Base-by-base conservation (phyloP, 2,329 filamentous ascomycete species). In the Claviceps sp. region DNA sequence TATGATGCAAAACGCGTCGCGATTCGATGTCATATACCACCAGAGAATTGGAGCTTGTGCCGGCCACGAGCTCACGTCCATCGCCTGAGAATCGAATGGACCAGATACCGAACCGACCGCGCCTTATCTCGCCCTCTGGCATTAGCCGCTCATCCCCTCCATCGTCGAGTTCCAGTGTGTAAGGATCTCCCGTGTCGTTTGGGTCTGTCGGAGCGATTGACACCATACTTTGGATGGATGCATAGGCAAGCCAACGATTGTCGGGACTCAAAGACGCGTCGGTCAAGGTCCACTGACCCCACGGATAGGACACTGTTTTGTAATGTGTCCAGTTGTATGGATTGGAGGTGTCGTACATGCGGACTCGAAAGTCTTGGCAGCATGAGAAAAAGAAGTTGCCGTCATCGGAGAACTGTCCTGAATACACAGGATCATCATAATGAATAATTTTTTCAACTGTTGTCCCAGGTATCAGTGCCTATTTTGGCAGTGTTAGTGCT, bases 261-360 rank as follows among this genome's bases (percentile, higher is more conserved):
- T 97, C 89, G 0, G 90, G 89, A 55, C 87, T 94, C 44, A 97
- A 68, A 0, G 87, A 87, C 2, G 91, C 90, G 67, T 98, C 93
- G 14, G 93, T 97, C 57, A 98, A 84, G 1, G 91, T 97, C 93
- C 93, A 98, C 60, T 88, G 84, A 2, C 90, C 93, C 58, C 83
- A 87, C 1, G 89, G 89, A 66, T 93, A 95, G 30, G 75, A 72
- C 5, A 89, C 87, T 0, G 87, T 91, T 70, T 91, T 97, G 74
- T 96, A 96, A 66, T 95, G 90, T 64, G 85, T 85, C 93, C 93
- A 98, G 57, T 89, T 79, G 67, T 93, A 95, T 0, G 91, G 89
- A 60, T 96, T 95, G 1, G 87, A 90, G 0, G 93, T 97, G 66
- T 97, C 91, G 68, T 97, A 98, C 87, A 98, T 90, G 50, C 90